Evolutionary conservation across 1,284 basidiomycete species (phyloP).

Genomic region (Heterobasidion irregulare): DNA sequence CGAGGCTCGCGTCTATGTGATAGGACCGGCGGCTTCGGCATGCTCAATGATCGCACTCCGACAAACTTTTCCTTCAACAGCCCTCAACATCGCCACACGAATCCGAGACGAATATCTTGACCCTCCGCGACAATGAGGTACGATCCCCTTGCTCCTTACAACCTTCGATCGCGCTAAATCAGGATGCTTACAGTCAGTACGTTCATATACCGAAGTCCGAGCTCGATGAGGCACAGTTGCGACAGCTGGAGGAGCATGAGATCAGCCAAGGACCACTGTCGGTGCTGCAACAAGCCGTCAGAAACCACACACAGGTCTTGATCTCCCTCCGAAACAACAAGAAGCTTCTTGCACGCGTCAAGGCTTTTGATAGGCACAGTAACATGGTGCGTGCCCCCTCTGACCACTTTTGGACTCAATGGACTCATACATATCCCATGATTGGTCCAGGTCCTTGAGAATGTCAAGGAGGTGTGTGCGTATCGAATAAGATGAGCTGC

Average conservation of each 20-base stretch:
- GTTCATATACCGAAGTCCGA: conserved; percentile 96
- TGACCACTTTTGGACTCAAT: not conserved
- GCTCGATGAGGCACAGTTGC: conserved; percentile 93
- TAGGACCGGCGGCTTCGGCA: no score
- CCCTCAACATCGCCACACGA: not conserved
- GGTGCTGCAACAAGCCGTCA: conserved; percentile 96
- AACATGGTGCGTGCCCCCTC: conserved; percentile 76
- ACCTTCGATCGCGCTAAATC: not conserved
- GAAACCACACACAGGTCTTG: conserved; percentile 96
- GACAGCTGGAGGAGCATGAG: conserved; percentile 94
- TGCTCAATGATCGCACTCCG: not conserved
- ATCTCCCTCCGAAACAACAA: conserved; percentile 98
- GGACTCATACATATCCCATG: not conserved
- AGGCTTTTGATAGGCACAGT: conserved; percentile 97
- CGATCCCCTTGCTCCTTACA: not conserved
- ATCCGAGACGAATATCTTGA: not conserved
- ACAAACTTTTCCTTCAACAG: not conserved
- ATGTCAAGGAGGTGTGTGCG: conserved; percentile 82
- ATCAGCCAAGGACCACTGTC: conserved; percentile 95
- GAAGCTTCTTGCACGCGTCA: conserved; percentile 94
- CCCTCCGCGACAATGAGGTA: not conserved
- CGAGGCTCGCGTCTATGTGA: no score
- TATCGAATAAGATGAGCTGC: conserved; percentile 3
- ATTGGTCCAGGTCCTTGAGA: conserved; percentile 73
- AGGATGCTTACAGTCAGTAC: conserved; percentile 68